These are phyloP conservation scores for Fragaria vesca DNA, from an alignment of 306 rosid species.

Conservation along the genomic window DNA sequence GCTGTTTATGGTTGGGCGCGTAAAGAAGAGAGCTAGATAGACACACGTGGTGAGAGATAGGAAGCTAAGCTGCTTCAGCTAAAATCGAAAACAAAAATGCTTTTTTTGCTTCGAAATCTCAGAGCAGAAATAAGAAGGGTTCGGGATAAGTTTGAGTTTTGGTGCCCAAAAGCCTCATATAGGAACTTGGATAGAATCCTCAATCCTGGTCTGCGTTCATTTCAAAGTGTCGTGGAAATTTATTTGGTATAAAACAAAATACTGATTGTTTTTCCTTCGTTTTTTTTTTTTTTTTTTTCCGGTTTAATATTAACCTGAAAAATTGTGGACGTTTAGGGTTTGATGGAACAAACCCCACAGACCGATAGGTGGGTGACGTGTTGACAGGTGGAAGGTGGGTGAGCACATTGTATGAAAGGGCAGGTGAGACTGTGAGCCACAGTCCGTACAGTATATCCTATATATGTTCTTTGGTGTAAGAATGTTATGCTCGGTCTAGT, in stretches of 20 bases:
- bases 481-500: background rate
- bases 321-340: background rate
- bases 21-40: background rate
- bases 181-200: background rate
- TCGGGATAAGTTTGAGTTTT: background rate
- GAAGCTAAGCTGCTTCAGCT: constrained; percentile 1
- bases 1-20: constrained; percentile 1
- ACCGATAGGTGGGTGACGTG: background rate
- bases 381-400: background rate
- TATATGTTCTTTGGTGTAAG: too few relatives aligned
- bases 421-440: background rate
- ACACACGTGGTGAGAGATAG: constrained; percentile 11
- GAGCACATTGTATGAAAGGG: background rate
- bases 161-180: background rate
- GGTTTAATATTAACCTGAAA: background rate
- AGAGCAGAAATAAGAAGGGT: background rate
- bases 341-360: background rate
- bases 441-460: too few relatives aligned
- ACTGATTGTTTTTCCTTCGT: background rate
- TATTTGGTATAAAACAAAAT: background rate
- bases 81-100: background rate
- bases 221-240: background rate
- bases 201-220: background rate
- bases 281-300: background rate
- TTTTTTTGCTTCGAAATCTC: background rate